Conservation (phyloP, 2,329 filamentous ascomycete species). For the Didymellaceae sp. region DNA sequence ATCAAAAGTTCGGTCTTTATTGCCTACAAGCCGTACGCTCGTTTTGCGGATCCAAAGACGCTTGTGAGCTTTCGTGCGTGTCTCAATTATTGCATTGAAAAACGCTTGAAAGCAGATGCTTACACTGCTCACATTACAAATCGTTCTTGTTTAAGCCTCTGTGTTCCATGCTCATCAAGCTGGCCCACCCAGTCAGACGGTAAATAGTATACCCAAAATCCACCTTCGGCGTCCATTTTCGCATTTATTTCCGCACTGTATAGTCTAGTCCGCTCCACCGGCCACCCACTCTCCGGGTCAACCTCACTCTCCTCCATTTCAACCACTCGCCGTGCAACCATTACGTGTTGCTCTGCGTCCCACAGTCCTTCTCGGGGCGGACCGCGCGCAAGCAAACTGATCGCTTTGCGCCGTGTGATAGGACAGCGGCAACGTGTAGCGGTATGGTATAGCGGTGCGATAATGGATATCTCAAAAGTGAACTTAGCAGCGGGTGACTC, state of each 20-base stretch:
- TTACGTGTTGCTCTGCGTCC: slow-evolving; percentile 24
- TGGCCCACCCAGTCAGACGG: slow-evolving; percentile 8
- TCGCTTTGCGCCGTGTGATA: slow-evolving; percentile 25
- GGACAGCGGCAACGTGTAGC: slow-evolving; percentile 27
- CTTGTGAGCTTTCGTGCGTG: no score
- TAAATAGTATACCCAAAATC: slow-evolving; percentile 26
- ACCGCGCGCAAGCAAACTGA: slow-evolving; percentile 22
- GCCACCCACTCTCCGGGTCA: slow-evolving; percentile 27
- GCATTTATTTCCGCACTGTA: slow-evolving; percentile 25
- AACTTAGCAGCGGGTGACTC: slow-evolving; percentile 19
- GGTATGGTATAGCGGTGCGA: slow-evolving; percentile 16
- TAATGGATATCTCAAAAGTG: slow-evolving; percentile 20
- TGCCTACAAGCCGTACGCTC: no score
- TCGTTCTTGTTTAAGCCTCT: background rate
- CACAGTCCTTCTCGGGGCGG: slow-evolving; percentile 31
- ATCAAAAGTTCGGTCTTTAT: no score
- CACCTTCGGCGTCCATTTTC: slow-evolving; percentile 28
- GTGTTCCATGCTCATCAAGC: background rate
- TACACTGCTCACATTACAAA: slow-evolving; percentile 8
- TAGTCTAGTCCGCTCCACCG: slow-evolving; percentile 21
- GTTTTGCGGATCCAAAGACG: no score
- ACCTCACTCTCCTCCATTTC: slow-evolving; percentile 31
- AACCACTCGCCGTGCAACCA: slow-evolving; percentile 25
- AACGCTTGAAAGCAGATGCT: no score
- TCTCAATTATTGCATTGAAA: no score